Evolutionary conservation across 139 green algal species (phyloP), one percentile per base, ranked within the genome.

Genomic region (Tetradesmus lagerheimii): DNA sequence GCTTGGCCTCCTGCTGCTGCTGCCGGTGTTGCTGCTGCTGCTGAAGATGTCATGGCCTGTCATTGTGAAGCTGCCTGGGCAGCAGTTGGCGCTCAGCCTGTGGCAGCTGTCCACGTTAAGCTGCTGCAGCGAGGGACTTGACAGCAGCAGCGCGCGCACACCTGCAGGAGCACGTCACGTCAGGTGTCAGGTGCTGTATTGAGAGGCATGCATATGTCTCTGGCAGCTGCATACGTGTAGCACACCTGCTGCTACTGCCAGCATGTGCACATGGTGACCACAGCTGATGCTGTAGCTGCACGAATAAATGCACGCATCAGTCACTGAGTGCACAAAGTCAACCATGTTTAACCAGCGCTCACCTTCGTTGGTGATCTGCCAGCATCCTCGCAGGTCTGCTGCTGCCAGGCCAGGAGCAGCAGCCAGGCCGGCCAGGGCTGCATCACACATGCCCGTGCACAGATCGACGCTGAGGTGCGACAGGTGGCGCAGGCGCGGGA

Each of bases 41-140:
- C 39, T 47, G 76, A 34, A 31, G 76, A n/a, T 16, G 37, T 82
- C 76, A 34, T 47, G 37, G 15, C 23, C 76, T 20, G 11, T 62
- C 31, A 29, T 37, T n/a, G 71, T 14, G 23, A 87, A 77, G 57
- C 4, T 34, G 4, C 45, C 45, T 20, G 82, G 53, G 71, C 67
- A 83, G 85, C 85, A 80, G 67, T 23, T n/a, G 43, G 25, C 38
- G 41, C 71, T 74, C 14, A 89, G 85, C 14, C 85, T 37, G 41
- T 71, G 71, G 41, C 85, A 89, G 85, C 85, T 47, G 29, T 89
- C 85, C 37, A 89, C 71, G 18, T 89, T 83, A 0, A 89, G 85
- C 85, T 74, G 67, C 85, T 81, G 29, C 29, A 89, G 41, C 34
- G 67, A 89, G 29, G 9, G 16, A 31, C 85, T 89, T 3, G 11